Base-by-base conservation (phyloP, 768 basidiomycete genomes). In the Xerocomellus chrysenteron region DNA sequence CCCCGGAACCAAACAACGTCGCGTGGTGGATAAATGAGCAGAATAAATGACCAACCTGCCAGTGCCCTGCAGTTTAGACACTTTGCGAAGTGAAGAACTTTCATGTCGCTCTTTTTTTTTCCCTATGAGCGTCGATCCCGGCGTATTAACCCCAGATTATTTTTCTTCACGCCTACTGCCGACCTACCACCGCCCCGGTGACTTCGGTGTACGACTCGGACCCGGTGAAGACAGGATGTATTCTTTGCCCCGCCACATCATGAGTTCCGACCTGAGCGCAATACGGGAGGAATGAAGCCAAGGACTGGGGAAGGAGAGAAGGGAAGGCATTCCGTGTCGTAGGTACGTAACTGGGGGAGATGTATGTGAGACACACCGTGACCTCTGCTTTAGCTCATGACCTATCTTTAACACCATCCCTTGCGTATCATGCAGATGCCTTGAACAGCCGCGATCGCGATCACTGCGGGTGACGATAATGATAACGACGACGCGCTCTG, bases 321-420 rank as follows among this genome's bases (percentile, higher is more conserved):
- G 35, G 39, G 48, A 53, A 63, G 47, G 51, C 45, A 30, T 45
- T 54, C 50, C 49, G 61, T n/a, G 17, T 33, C 21, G 12, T 35
- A 32, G 24, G 50, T 60, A 60, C 58, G 62, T 63, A 64, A 59
- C 36, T 51, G 49, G 61, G 52, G 61, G 21, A 43, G 51, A 39
- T 35, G 60, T 47, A 63, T 42, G 61, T 39, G 56, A 52, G 61
- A 58, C 45, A 58, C 40, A 40, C 28, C 49, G 14, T 30, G 8
- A 28, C 17, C 16, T 17, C 30, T 46, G n/a, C 24, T 32, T 21
- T 8, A 17, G 26, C 16, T 3, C 32, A 32, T 14, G 50, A 48
- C 24, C 57, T 32, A 44, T 47, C 57, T 47, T 55, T 60, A 39
- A 43, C 47, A 16, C 19, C 14, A 26, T 3, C n/a, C 14, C 28